These are phyloP conservation scores for Globisporangium cederbergense DNA, from an alignment of 352 stramenopile genomes.

Conservation along the genomic window DNA sequence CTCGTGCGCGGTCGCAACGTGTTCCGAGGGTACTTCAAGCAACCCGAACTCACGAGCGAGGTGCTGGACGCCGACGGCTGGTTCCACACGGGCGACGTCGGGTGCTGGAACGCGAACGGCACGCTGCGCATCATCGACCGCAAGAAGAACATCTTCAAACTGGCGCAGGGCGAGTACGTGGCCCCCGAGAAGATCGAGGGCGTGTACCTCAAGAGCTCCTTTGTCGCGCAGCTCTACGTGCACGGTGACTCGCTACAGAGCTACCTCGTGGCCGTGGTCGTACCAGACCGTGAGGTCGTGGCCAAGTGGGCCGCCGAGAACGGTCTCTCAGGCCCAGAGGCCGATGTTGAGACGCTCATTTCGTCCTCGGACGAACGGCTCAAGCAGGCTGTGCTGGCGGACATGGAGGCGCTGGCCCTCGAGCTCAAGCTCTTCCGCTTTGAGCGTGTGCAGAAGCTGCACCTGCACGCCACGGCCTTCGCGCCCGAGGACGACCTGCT, in stretches of 20 bases:
- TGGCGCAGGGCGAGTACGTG: constrained; percentile 93
- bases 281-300: background rate
- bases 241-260: background rate
- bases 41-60: background rate
- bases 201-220: constrained; percentile 33
- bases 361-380: constrained; percentile 24
- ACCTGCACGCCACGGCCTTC: constrained; percentile 87
- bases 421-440: constrained; percentile 84
- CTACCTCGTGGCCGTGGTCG: background rate
- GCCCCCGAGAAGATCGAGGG: constrained; percentile 95
- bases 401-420: constrained; percentile 40
- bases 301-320: constrained; percentile 20
- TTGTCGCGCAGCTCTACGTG: background rate
- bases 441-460: constrained; percentile 89
- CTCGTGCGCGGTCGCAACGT: background rate
- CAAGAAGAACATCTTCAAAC: constrained; percentile 92
- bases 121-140: constrained; percentile 83
- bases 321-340: background rate
- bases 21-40: background rate
- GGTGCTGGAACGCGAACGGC: constrained; percentile 88
- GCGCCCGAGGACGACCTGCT: constrained; percentile 89
- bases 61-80: constrained; percentile 29
- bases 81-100: constrained; percentile 93
- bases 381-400: constrained; percentile 25
- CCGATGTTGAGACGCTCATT: background rate